Percentiles rank a stretch among this genome's conserved stretches.
These are phyloP conservation scores for Cornus controversa DNA, from an alignment of 148 eudicot species.

Conservation along the genomic window DNA sequence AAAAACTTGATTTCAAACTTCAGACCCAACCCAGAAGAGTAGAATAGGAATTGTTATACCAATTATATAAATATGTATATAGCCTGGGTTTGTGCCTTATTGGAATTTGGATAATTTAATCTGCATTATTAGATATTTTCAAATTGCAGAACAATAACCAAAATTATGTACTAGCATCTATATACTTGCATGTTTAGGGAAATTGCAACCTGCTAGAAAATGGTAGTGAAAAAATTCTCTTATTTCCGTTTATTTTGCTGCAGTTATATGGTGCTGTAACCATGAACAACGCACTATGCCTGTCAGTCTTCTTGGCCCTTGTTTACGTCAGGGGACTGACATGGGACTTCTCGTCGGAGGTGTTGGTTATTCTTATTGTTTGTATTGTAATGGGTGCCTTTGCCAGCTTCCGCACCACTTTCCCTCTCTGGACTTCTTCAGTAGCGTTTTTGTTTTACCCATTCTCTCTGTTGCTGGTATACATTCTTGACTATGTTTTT, in stretches of 20 bases:
- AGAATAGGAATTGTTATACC: too few species aligned
- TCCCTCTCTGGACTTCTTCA: conserved; percentile 76
- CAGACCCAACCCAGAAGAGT: too few species aligned
- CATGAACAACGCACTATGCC: conserved; percentile 83
- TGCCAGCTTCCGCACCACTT: conserved; percentile 74
- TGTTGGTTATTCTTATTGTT: conserved; percentile 74
- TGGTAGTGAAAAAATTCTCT: neutral
- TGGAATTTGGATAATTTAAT: too few species aligned
- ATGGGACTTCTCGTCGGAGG: conserved; percentile 96
- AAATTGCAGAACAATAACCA: neutral
- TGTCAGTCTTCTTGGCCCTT: conserved; percentile 81
- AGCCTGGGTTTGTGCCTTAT: too few species aligned
- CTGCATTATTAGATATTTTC: neutral
- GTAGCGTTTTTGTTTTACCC: conserved; percentile 83
- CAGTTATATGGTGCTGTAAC: conserved; percentile 87
- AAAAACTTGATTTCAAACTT: too few species aligned
- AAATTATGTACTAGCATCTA: neutral
- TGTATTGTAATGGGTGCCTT: conserved; percentile 72
- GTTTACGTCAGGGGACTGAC: conserved; percentile 75
- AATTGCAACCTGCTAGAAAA: neutral
- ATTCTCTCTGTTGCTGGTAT: conserved; percentile 64
- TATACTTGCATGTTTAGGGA: neutral
- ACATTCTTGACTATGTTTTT: conserved; percentile 72
- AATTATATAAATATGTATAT: too few species aligned
- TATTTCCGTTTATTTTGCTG: conserved; percentile 1